Evolutionary conservation across 148 eudicot genomes (phyloP), one percentile per base, ranked within the genome.

Genomic region (Spergularia marina): DNA sequence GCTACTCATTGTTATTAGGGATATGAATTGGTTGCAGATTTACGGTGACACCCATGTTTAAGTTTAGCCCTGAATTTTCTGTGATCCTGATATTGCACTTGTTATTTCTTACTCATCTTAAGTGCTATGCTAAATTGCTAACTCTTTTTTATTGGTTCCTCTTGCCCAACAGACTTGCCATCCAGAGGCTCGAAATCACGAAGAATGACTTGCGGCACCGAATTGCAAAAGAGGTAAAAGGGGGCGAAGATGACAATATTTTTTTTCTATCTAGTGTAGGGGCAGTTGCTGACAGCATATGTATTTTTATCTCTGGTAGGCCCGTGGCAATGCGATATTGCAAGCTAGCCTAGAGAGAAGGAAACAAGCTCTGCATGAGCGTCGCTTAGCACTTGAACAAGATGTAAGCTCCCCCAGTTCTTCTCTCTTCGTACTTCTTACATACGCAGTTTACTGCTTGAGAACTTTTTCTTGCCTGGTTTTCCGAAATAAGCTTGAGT

Each of bases 261-360:
- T 63, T 23, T 23, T 39, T 59, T 51, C 71, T 57, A 73, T 65
- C 36, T 52, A 52, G 59, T 41, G 23, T 55, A 30, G 8, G 49
- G 21, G 44, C 63, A 7, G 68, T 53, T 17, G 12, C 72, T 83
- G 63, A 79, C 49, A 60, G 0, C 55, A 20, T 74, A 80, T 72
- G 62, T 68, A 69, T 71, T 80, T 71, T 80, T 23, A 61, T 57
- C 52, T 68, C 8, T 84, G 18, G 63, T 71, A 95, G 99, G 97
- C 99, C 52, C 88, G 97, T 67, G 97, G 94, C 79, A 95, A 95
- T 88, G 97, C 94, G 17, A 92, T 92, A 80, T 84, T 95, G 78
- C 99, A 95, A 81, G 99, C 99, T 69, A 95, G 97, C 89, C 85
- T 95, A 88, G 97, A 95, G 85, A 87, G 99, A 86, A 88, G 97